Conservation (phyloP, 2,329 filamentous ascomycete genomes). For the Grosmannia clavigera region DNA sequence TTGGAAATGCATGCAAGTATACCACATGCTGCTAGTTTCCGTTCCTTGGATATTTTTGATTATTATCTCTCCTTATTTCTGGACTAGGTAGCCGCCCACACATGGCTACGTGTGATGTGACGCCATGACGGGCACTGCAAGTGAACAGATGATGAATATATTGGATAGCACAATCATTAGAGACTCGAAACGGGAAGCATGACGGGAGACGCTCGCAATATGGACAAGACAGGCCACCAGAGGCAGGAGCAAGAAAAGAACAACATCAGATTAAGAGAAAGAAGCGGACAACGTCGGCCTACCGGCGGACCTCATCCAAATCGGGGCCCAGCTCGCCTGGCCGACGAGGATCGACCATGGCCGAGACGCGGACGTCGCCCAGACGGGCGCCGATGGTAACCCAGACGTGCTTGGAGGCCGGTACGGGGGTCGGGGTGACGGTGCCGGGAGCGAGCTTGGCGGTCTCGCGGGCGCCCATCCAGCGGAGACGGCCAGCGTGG, state of each 20-base stretch:
- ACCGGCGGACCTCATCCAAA: conserved; percentile 31
- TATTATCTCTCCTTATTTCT: too few species aligned
- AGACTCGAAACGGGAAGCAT: background rate
- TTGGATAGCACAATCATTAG: background rate
- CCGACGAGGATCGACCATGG: conserved; percentile 41
- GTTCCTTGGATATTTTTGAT: background rate
- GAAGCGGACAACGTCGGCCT: background rate
- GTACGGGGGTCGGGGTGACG: conserved; percentile 17
- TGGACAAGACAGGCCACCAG: background rate
- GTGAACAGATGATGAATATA: background rate
- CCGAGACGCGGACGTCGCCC: conserved; percentile 43
- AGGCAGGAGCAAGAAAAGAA: background rate
- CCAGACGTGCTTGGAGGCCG: conserved; percentile 50
- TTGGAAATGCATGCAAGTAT: background rate
- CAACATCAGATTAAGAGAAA: background rate
- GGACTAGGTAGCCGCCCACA: background rate
- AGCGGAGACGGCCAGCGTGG: conserved; percentile 40
- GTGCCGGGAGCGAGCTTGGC: conserved; percentile 20
- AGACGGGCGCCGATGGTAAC: conserved; percentile 52
- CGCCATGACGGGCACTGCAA: background rate
- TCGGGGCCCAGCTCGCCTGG: conserved; percentile 43
- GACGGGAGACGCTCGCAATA: background rate
- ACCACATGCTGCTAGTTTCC: background rate
- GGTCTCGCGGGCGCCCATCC: conserved; percentile 46
- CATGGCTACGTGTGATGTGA: background rate